Base-by-base conservation (phyloP, 148 eudicot genomes). In the Polygonum maritimum region DNA sequence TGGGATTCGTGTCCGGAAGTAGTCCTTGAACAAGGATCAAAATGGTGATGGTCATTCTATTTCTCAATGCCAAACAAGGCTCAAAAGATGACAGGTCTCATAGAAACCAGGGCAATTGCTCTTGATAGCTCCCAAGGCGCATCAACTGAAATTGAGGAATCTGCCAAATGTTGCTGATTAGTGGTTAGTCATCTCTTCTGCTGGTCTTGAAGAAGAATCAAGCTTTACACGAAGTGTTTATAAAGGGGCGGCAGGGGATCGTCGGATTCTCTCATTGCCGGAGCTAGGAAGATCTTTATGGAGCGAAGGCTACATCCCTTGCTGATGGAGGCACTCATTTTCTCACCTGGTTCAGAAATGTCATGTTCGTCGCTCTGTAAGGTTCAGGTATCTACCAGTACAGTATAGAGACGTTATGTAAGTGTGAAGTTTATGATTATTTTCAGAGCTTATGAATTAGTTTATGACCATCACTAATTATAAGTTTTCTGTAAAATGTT, bases 1-100 rank as follows among this genome's bases (percentile, higher is more conserved):
- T 75, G 98, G 98, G 78, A 95, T 95, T 80, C 90, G 84, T 26
- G 75, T 94, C 69, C 79, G 92, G 44, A 92, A 87, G 86, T 92
- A 92, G 77, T 26, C 11, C 65, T 54, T 35, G 47, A 44, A 10
- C 47, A 44, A 44, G 47, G 47, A 7, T 44, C 47, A 44, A 44
- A 6, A 44, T 7, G 45, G 47, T 41, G 45, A 41, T 41, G 8
- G 45, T 41, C 45, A 5, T 41, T 41, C n/a, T n/a, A n/a, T n/a
- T n/a, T n/a, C 45, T 41, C 45, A 6, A 41, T 5, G 8, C 45
- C 45, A 41, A 41, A 41, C 45, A 6, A 44, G 11, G 47, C 11
- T 7, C 47, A 44, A 21, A 33, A 57, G 26, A 57, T 21, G 26
- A 51, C 57, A 14, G 11, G 21, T 21, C 19, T n/a, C 63, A 57